Base-by-base conservation (phyloP, 2,329 filamentous ascomycete genomes). In the Pyrenophora tritici-repentis region DNA sequence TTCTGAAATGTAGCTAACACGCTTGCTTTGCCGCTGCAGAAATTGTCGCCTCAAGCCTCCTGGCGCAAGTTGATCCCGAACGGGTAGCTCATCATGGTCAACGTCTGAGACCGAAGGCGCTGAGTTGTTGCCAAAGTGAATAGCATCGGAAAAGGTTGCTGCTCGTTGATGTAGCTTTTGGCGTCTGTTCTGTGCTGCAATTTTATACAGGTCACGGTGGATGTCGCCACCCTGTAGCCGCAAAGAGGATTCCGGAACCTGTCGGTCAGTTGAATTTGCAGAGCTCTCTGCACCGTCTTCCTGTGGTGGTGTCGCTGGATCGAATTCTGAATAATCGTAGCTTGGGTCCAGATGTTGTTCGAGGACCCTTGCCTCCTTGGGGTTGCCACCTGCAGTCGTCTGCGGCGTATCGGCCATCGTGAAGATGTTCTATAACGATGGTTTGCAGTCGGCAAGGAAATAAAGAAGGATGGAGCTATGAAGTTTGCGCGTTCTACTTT, bases 181-280 rank as follows among this genome's bases (percentile, higher is more conserved):
- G 33, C 72, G 68, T 62, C 65, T 81, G 71, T 70, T 75, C 33
- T 84, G 79, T 13, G 85, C 84, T 55, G 86, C 84, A 62, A 90
- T 85, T 67, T 84, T 88, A 80, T 89, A 92, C 29, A 92, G 81
- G 63, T 90, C 87, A 29, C 89, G 85, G 68, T 91, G 88, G 17
- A 92, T 87, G 63, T 92, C 89, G 34, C 89, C 89, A 43, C 89
- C 89, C 65, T 88, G 88, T 3, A 91, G 78, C 51, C 79, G 83
- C 45, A 91, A 76, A 0, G 89, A 91, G 1, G 87, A 90, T 53
- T 87, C 83, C 37, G 73, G 71, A 18, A 36, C 50, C 17, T 58
- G 52, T 6, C 66, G 62, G 8, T 53, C 43, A 17, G 51, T 42
- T 9, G 65, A 62, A 33, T 56, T 59, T 13, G 65, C 60, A 13